Conservation (phyloP, 208 protist species). For the Trypanosoma congolense region DNA sequence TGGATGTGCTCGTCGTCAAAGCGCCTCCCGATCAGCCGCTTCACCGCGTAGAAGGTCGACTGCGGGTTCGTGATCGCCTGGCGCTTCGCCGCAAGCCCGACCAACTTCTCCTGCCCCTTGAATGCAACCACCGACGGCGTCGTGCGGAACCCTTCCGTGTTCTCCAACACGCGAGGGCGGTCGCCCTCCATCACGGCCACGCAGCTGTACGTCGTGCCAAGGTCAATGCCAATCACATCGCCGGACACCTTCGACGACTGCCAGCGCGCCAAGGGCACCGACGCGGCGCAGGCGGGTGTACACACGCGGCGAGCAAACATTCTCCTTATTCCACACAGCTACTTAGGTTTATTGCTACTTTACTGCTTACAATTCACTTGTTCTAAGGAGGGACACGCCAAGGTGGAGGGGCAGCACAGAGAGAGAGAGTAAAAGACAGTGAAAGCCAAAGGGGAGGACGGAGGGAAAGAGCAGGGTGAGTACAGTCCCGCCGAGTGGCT, state of each 20-base stretch:
- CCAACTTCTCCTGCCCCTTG: slow-evolving; percentile 7
- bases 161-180: slow-evolving; percentile 4
- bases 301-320: slow-evolving; percentile 62
- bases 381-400: no score
- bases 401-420: not conserved
- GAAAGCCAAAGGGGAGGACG: no score
- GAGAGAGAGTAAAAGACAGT: no score
- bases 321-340: not conserved
- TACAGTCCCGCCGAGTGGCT: no score
- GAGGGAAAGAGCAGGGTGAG: no score
- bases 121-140: slow-evolving; percentile 4
- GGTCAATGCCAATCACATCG: slow-evolving; percentile 6
- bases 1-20: slow-evolving; percentile 44
- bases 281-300: slow-evolving; percentile 22
- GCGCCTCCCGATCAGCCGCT: slow-evolving; percentile 67
- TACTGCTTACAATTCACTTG: slow-evolving; percentile 2
- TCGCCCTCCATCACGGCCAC: slow-evolving; percentile 6
- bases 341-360: not conserved
- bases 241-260: slow-evolving; percentile 65
- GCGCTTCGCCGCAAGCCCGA: slow-evolving; percentile 4
- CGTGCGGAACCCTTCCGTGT: slow-evolving; percentile 1
- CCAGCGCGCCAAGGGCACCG: slow-evolving; percentile 33
- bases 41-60: slow-evolving; percentile 86
- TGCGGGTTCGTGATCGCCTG: slow-evolving; percentile 7
- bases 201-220: slow-evolving; percentile 6